Percentiles rank a stretch among this genome's conserved stretches.
phyloP scores from a whole-genome alignment of 495 filamentous ascomycete genomes.

The Hyphodiscus hymeniophilus region DNA sequence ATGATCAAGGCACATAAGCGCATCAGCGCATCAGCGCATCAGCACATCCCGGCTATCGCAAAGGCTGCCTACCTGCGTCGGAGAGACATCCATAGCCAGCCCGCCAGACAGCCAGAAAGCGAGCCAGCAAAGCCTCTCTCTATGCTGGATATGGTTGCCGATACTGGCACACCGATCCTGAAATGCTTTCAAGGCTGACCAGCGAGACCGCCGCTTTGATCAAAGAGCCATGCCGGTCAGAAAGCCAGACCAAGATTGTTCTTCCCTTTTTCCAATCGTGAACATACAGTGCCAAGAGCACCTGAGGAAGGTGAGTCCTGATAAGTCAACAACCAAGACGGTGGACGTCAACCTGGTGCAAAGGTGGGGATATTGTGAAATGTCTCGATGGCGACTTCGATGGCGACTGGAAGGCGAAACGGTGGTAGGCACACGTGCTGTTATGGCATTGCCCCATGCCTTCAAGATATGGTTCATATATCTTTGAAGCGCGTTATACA shows the following conservation, averaged over 20 bases:
- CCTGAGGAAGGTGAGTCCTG: not conserved
- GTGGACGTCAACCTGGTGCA: not conserved
- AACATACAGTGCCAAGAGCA: not conserved
- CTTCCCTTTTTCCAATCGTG: not conserved
- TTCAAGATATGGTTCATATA: not conserved
- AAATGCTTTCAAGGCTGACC: not conserved
- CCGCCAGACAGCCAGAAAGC: too few relatives aligned
- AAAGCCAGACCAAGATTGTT: not conserved
- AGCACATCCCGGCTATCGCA: too few relatives aligned
- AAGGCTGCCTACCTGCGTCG: too few relatives aligned
- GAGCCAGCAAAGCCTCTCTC: too few relatives aligned
- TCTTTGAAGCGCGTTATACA: too few relatives aligned
- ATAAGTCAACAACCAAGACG: not conserved
- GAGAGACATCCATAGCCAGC: too few relatives aligned
- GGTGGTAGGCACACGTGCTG: too few relatives aligned
- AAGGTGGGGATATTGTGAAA: not conserved
- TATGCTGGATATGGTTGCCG: too few relatives aligned
- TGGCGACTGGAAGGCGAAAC: not conserved
- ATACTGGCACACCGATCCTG: too few relatives aligned
- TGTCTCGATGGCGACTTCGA: not conserved
- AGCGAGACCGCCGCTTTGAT: not conserved
- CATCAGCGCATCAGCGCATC: too few relatives aligned
- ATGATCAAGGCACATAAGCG: too few relatives aligned
- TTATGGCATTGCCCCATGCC: not conserved
- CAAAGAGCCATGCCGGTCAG: not conserved